Evolutionary conservation across 1,284 basidiomycete species (phyloP), one percentile per base, ranked within the genome.

Genomic region (Porphyrellus sp.): DNA sequence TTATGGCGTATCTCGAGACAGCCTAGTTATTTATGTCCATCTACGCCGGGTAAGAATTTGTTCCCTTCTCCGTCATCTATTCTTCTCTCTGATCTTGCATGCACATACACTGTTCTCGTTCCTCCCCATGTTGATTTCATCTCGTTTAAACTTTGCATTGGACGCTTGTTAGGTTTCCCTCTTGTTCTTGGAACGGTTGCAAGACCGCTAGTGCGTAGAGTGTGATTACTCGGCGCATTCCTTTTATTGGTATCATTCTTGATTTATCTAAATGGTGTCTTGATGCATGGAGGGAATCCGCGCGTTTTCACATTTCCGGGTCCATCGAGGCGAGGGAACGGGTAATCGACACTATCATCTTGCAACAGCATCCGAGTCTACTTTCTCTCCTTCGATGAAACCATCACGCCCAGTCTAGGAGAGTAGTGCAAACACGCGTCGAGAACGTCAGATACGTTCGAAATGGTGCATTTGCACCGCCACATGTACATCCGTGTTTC

Each of bases 1-100:
- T 70, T 67, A 67, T 54, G 62, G 64, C 64, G 65, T 69, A 65
- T 67, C 54, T 63, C 53, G 63, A 8, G 68, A 52, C 57, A 40
- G 25, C 25, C 24, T 23, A 47, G 42, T 44, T 70, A 67, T 70
- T 57, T 70, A 67, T 63, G 67, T 65, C 62, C 61, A 56, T 61
- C 65, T 67, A 48, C 64, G 67, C 63, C 66, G 25, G 42, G 43
- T 52, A 48, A 66, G 46, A 52, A 23, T 16, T 15, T 24, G 37
- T 35, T 28, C 38, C 0, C 13, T 23, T 42, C 16, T 4, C 18
- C 15, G 37, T 18, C n/a, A 49, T 58, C 52, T 54, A 45, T 25
- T 40, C 25, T 47, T 23, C 28, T 8, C n/a, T 39, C 45, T 23
- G 23, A n/a, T 23, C 33, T 25, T 21, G 39, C 53, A 18, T 30